These are phyloP conservation scores for Plenodomus lindquistii DNA, from an alignment of 2,329 filamentous ascomycete species.

Conservation along the genomic window DNA sequence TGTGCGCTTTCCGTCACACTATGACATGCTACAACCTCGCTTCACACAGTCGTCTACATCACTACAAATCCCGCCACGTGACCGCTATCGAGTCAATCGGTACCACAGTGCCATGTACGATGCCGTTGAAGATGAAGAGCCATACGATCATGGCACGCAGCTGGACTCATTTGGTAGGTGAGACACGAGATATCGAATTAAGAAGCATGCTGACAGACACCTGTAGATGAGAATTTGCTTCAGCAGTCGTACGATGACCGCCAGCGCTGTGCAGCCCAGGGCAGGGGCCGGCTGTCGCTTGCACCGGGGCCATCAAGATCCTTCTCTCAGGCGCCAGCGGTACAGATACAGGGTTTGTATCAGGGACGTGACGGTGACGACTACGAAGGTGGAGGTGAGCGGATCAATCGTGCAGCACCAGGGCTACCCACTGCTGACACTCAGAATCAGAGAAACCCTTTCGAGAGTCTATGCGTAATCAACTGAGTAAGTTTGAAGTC, in stretches of 20 bases:
- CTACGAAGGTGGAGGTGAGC: not conserved
- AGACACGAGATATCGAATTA: conserved; percentile 4
- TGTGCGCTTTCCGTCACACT: conserved; percentile 7
- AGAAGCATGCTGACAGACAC: not conserved
- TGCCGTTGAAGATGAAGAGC: conserved; percentile 29
- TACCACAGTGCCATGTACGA: conserved; percentile 22
- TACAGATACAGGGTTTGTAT: conserved; percentile 7
- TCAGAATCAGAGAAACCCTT: not conserved
- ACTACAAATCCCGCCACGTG: conserved; percentile 14
- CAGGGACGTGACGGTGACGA: not conserved
- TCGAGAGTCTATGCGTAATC: conserved; percentile 1
- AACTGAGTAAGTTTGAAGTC: conserved; percentile 9
- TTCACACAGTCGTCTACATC: conserved; percentile 13
- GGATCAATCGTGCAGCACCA: not conserved
- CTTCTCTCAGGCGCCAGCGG: conserved; percentile 3
- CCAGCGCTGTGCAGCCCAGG: conserved; percentile 39
- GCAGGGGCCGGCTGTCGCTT: conserved; percentile 45
- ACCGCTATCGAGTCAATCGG: conserved; percentile 30
- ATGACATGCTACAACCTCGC: conserved; percentile 17
- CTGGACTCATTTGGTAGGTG: conserved; percentile 56
- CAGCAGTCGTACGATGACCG: conserved; percentile 37
- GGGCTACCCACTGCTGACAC: not conserved
- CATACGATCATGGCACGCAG: conserved; percentile 15
- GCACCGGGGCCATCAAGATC: conserved; percentile 23
- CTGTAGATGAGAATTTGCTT: conserved; percentile 42